Conservation (phyloP, 179 eudicot species). For the Spergularia azorica region DNA sequence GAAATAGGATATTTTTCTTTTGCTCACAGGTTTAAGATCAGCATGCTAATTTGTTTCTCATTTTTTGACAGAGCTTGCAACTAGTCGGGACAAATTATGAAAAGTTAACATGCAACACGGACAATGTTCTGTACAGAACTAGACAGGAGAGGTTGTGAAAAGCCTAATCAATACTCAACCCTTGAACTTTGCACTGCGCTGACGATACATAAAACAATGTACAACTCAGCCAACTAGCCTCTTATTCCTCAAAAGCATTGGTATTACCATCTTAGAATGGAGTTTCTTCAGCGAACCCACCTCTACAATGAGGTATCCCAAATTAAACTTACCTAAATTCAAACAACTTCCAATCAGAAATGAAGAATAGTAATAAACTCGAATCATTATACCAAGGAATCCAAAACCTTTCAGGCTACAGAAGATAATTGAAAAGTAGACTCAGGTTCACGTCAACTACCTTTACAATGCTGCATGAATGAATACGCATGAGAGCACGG, state of each 20-base stretch:
- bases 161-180: slow-evolving; percentile 23
- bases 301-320: slow-evolving; percentile 40
- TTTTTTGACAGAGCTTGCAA: no score
- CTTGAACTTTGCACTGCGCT: slow-evolving; percentile 11
- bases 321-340: slow-evolving; percentile 54
- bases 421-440: slow-evolving; percentile 27
- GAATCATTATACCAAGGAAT: slow-evolving; percentile 30
- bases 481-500: slow-evolving; percentile 68
- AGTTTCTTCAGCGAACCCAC: slow-evolving; percentile 38
- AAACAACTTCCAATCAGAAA: slow-evolving; percentile 46
- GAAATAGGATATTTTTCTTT: not conserved
- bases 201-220: slow-evolving; percentile 7
- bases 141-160: slow-evolving; percentile 17
- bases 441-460: slow-evolving; percentile 60
- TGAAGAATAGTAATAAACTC: slow-evolving; percentile 24
- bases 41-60: not conserved
- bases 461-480: slow-evolving; percentile 59
- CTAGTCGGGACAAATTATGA: slow-evolving; percentile 14
- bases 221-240: slow-evolving; percentile 35
- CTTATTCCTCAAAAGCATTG: slow-evolving; percentile 37
- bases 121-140: slow-evolving; percentile 14
- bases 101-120: slow-evolving; percentile 20
- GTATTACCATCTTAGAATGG: slow-evolving; percentile 39
- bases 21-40: slow-evolving; percentile 14
- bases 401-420: slow-evolving; percentile 21